Percentiles rank a stretch among this genome's conserved stretches.
Evolutionary conservation across 2,329 filamentous ascomycete species (phyloP).

Genomic region (Chaetomium olivaceum): DNA sequence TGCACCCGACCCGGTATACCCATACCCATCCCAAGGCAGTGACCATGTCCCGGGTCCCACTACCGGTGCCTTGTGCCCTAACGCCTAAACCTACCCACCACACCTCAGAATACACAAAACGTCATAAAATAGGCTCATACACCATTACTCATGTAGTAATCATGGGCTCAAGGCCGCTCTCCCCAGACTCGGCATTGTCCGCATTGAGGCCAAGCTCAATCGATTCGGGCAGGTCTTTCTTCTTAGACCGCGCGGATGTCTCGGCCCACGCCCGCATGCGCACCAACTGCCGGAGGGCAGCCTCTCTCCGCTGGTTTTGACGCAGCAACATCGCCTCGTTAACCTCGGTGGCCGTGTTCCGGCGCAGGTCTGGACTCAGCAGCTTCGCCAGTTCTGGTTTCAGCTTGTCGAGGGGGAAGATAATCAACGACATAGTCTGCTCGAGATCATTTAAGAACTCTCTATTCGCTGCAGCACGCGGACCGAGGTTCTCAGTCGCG

Average conservation of each 20-base stretch:
- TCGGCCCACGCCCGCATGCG: conserved; percentile 86
- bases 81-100: conserved; percentile 16
- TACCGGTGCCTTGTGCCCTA: conserved; percentile 8
- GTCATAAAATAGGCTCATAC: conserved; percentile 16
- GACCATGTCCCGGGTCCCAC: conserved; percentile 6
- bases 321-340: conserved; percentile 83
- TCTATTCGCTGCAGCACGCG: conserved; percentile 77
- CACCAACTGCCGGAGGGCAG: conserved; percentile 78
- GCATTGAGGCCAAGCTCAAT: conserved; percentile 45
- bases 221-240: conserved; percentile 44
- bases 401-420: conserved; percentile 81
- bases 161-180: conserved; percentile 54
- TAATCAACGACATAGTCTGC: conserved; percentile 85
- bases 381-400: conserved; percentile 74
- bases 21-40: conserved; percentile 9
- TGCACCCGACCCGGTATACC: conserved; percentile 1
- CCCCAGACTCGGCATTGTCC: conserved; percentile 40
- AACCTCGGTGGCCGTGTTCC: conserved; percentile 81
- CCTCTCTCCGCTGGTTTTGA: conserved; percentile 72
- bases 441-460: conserved; percentile 86
- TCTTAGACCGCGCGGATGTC: conserved; percentile 52
- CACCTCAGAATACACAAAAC: conserved; percentile 12
- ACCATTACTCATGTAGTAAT: conserved; percentile 47
- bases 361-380: conserved; percentile 75
- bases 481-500: conserved; percentile 82